Percentiles rank a stretch among this genome's conserved stretches.
Conservation (phyloP, 2,329 filamentous ascomycete genomes). For the Magnaporthales sp. region DNA sequence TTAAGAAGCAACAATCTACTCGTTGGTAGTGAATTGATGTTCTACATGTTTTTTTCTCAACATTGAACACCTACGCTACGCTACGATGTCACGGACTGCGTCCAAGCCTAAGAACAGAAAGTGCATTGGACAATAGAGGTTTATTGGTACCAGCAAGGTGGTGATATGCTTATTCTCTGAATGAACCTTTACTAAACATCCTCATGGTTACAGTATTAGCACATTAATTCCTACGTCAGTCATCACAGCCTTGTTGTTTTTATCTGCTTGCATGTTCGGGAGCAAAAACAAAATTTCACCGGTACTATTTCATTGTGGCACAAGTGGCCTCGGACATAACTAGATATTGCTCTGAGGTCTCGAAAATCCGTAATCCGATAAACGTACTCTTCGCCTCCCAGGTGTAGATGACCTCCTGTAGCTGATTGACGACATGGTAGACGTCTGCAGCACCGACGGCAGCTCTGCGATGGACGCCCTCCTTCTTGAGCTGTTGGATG, state of each 20-base stretch:
- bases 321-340: neutral
- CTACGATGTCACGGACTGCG: no score
- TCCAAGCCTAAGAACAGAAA: no score
- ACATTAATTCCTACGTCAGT: neutral
- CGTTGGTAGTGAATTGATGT: no score
- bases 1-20: no score
- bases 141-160: no score
- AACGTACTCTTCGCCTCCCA: neutral
- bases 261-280: neutral
- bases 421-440: neutral
- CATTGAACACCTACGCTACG: no score
- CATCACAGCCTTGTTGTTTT: neutral
- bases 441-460: conserved; percentile 2
- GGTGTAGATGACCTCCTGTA: conserved; percentile 1
- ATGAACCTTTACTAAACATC: no score
- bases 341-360: neutral
- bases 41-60: no score
- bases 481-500: conserved; percentile 5
- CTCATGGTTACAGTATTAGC: neutral
- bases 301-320: neutral
- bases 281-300: neutral
- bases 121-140: no score
- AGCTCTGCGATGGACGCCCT: conserved; percentile 5
- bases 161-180: no score
- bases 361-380: conserved; percentile 2